Evolutionary conservation across 352 stramenopile species (phyloP), one percentile per base, ranked within the genome.

Genomic region (Globisporangium canariense): DNA sequence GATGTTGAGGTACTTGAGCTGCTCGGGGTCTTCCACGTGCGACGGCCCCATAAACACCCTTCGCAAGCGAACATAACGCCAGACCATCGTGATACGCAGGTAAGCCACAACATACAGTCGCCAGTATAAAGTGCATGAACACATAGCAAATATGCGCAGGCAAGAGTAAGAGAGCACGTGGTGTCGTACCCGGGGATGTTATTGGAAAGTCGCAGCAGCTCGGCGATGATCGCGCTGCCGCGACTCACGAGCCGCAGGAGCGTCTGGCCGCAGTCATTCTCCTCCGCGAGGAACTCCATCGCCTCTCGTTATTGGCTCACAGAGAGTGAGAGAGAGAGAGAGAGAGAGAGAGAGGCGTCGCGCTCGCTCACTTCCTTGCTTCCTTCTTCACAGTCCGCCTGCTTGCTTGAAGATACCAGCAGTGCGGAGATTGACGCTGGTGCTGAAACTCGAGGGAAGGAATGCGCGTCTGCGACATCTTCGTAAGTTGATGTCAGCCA

Each of bases 191-290:
- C 87, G 13, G 87, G 87, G 54, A 98, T 93, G 53, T 96, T 95
- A 65, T 97, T 93, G 18, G 89, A 94, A 16, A 98, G 78, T 36
- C 90, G 90, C 58, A 97, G 79, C 56, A 98, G 78, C 69, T 98
- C 92, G 11, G 96, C 92, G 49, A 98, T 88, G 69, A 98, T 97
- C 52, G 92, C 82, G 56, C 87, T 95, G 20, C 94, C 96, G 32
- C 85, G 78, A 67, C 89, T 93, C 46, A 97, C 92, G 63, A 98
- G 87, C 30, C 82, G 84, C 75, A 98, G 78, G 64, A 98, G 81
- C 66, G 93, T 98, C 79, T 97, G 90, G 0, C 94, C 96, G 83
- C 96, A 98, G 63, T 98, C 81, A 67, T 98, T 98, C 62, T 98
- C 89, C 61, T 96, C 82, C 5, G 86, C 86, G 53, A 97, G 83